These are phyloP conservation scores for Chrysophaeum taylorii DNA, from an alignment of 352 stramenopile species.

Conservation along the genomic window DNA sequence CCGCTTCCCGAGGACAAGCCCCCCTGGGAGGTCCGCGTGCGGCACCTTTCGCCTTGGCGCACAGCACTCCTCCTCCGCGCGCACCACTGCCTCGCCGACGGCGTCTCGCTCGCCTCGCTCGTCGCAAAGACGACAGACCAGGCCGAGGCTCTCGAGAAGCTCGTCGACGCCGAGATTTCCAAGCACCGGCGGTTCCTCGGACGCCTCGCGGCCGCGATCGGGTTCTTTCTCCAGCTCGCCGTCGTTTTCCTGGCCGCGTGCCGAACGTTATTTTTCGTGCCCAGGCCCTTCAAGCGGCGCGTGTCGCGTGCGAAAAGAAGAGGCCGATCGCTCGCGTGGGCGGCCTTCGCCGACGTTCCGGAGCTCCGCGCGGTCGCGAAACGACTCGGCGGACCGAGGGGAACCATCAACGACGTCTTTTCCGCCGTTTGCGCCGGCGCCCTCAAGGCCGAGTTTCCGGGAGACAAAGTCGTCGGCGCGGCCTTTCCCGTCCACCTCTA, in stretches of 20 bases:
- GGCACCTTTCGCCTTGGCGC: too few relatives aligned
- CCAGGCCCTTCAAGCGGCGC: too few relatives aligned
- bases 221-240: not conserved
- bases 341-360: not conserved
- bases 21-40: too few relatives aligned
- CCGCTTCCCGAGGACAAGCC: too few relatives aligned
- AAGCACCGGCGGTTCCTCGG: not conserved
- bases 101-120: not conserved
- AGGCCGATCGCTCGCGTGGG: slow-evolving; percentile 5
- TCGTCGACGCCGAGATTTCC: not conserved
- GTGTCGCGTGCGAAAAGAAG: too few relatives aligned
- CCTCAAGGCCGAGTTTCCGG: not conserved
- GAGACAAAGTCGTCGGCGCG: not conserved
- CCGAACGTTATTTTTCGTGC: too few relatives aligned
- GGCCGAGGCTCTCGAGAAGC: not conserved
- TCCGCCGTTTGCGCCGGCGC: not conserved
- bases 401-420: slow-evolving; percentile 5
- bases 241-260: not conserved
- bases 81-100: slow-evolving; percentile 4
- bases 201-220: not conserved
- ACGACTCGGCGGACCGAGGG: not conserved
- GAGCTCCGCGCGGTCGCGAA: not conserved
- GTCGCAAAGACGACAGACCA: not conserved
- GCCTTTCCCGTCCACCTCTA: slow-evolving; percentile 9
- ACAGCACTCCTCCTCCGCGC: not conserved